Evolutionary conservation across 1,139 yeast species (phyloP), one percentile per base, ranked within the genome.

Genomic region (Saccharomyces hybrid): DNA sequence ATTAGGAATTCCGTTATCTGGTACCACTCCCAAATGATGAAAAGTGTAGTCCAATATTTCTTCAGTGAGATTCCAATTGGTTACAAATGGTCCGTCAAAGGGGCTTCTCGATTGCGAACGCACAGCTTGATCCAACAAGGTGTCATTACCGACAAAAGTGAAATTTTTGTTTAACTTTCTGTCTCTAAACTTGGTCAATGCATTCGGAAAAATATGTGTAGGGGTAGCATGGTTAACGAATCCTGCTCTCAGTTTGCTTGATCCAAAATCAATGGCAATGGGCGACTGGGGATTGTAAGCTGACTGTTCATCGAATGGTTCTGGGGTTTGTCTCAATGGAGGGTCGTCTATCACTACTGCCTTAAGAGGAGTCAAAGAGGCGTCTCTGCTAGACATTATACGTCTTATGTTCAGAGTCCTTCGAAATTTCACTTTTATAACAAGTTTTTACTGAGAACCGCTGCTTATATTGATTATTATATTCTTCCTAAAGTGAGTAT

Each of bases 61-160:
- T 67, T 95, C 99, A 8, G 86, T 79, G 55, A 85, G 81, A 57
- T 95, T 99, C 98, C 99, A 95, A 68, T 91, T 93, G 31, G 95
- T 84, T 42, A 93, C 75, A 61, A 89, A 73, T 2, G 89, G 80
- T 0, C 96, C 96, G 69, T 95, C 99, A 66, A 80, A 93, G 0
- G 97, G 96, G 3, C 88, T 76, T 63, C 82, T 83, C 49, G 88
- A 79, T 51, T 85, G 83, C 28, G 88, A 78, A 58, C 84, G 79
- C 49, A 87, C 78, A 6, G 85, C 73, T 5, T 83, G 78, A 64
- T 91, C 98, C 32, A 88, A 68, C 64, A 77, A 82, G 9, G 84
- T 82, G 68, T 91, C 98, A 62, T 86, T 81, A 1, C 99, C 99
- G 4, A 89, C 83, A 56, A 88, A 76, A 0, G 95, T 82, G 61